A percentile compares a stretch with the other conserved stretches of the same genome.
Evolutionary conservation across 2,329 filamentous ascomycete genomes (phyloP).

Genomic region (Colletotrichum tropicicola): DNA sequence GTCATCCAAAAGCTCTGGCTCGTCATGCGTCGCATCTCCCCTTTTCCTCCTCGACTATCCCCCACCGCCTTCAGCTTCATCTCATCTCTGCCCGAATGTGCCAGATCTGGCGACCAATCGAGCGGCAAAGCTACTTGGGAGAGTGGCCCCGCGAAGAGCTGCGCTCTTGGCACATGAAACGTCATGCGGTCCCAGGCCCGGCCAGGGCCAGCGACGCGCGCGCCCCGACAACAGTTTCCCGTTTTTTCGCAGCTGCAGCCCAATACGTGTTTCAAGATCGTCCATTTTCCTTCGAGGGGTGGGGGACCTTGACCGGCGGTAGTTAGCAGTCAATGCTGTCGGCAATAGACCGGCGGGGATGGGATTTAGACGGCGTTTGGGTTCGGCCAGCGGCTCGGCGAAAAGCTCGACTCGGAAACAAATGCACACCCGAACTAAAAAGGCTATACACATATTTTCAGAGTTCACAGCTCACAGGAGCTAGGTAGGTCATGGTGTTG

Average conservation of each 20-base stretch:
- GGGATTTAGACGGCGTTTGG: neutral
- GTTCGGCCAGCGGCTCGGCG: neutral
- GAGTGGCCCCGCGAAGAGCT: neutral
- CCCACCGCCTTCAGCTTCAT: constrained; percentile 11
- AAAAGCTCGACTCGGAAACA: neutral
- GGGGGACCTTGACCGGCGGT: too few relatives aligned
- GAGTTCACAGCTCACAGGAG: neutral
- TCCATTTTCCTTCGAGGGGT: neutral
- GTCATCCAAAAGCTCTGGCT: constrained; percentile 9
- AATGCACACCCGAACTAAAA: neutral
- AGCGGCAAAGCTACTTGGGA: neutral
- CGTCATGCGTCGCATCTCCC: constrained; percentile 5
- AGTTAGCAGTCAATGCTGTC: neutral
- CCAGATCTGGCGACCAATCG: neutral
- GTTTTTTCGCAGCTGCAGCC: neutral
- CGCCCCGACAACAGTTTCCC: neutral
- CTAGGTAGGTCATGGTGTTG: neutral
- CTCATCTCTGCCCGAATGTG: neutral
- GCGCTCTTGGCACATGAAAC: constrained; percentile 25
- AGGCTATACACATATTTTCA: neutral
- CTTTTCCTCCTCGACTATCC: neutral
- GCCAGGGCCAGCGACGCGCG: constrained; percentile 7
- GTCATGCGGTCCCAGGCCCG: too few relatives aligned
- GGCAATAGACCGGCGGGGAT: neutral
- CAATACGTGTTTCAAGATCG: constrained; percentile 10